Conservation (phyloP, 345 rosid genomes). For the Streptanthus diversifolius region DNA sequence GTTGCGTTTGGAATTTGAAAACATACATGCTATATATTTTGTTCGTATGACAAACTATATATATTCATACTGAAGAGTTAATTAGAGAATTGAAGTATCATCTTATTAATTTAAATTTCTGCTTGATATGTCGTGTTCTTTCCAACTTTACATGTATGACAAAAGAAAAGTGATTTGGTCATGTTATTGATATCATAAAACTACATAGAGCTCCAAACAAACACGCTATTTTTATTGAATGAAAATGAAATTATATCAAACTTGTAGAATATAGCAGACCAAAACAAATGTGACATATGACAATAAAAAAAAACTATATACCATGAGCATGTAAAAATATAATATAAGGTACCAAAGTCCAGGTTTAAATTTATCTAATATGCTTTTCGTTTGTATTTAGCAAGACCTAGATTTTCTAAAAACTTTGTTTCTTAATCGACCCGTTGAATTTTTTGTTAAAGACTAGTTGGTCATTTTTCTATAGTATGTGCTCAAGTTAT, state of each 20-base stretch:
- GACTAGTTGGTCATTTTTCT: neutral
- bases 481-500: neutral
- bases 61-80: neutral
- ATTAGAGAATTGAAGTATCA: neutral
- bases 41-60: neutral
- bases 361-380: neutral
- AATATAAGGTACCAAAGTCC: constrained; percentile 9
- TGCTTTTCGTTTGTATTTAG: neutral
- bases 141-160: neutral
- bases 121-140: neutral
- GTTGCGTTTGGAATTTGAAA: neutral
- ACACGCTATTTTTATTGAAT: neutral
- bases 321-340: neutral
- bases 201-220: neutral
- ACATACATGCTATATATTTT: neutral
- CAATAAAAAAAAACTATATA: neutral
- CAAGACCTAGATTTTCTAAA: neutral
- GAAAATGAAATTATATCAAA: neutral
- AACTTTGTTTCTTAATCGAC: neutral
- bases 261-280: neutral
- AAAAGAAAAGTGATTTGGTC: neutral
- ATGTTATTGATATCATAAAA: neutral
- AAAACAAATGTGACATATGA: neutral
- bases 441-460: constrained; percentile 8
- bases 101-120: neutral